These are phyloP conservation scores for Fusarium subtropicale DNA, from an alignment of 2,329 filamentous ascomycete species.

Conservation along the genomic window DNA sequence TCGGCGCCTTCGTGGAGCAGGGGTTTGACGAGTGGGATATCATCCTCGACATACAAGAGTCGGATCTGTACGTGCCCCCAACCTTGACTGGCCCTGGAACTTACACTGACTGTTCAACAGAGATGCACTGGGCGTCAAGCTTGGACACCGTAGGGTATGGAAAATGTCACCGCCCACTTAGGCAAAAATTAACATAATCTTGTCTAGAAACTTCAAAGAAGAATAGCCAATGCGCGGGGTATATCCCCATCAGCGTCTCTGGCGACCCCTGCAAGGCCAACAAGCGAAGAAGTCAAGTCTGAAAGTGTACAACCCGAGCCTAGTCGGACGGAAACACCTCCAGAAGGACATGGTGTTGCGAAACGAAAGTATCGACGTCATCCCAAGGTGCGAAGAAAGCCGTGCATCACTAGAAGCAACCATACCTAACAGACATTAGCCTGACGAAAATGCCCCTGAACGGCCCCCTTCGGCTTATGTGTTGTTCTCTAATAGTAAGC, in stretches of 20 bases:
- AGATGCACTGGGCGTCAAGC: conserved; percentile 79
- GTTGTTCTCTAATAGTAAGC: conserved; percentile 84
- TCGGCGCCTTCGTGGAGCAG: conserved; percentile 77
- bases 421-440: conserved; percentile 54
- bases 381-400: conserved; percentile 69
- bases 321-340: conserved; percentile 59
- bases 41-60: conserved; percentile 85
- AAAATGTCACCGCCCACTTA: background rate
- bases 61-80: conserved; percentile 73
- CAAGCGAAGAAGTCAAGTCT: conserved; percentile 64
- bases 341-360: conserved; percentile 57
- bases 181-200: conserved; percentile 8
- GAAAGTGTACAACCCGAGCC: conserved; percentile 66
- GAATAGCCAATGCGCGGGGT: conserved; percentile 80
- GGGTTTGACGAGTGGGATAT: conserved; percentile 89
- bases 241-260: conserved; percentile 66
- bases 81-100: background rate
- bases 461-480: conserved; percentile 86
- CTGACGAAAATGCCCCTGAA: conserved; percentile 83
- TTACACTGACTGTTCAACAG: conserved; percentile 55
- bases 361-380: conserved; percentile 84
- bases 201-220: conserved; percentile 80
- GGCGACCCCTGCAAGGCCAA: conserved; percentile 61
- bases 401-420: background rate
- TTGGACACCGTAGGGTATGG: conserved; percentile 82